Evolutionary conservation across 352 stramenopile genomes (phyloP), one percentile per base, ranked within the genome.

Genomic region (Globisporangium nunn): DNA sequence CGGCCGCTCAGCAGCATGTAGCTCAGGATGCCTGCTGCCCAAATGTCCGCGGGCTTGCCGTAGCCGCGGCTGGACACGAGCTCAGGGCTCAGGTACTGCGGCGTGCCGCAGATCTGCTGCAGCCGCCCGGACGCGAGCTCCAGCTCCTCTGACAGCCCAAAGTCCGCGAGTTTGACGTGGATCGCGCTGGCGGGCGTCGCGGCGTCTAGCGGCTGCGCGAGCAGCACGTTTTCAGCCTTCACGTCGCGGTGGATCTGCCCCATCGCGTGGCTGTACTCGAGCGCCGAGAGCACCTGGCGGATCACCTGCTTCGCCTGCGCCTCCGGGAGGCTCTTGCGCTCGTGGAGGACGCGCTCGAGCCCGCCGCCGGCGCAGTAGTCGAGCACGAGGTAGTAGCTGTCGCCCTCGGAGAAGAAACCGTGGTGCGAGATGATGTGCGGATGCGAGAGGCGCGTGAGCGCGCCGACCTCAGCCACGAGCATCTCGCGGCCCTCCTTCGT

Each of bases 51-150:
- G 52, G 97, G 88, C 33, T 84, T 91, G 58, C 88, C 91, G 62
- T 98, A 98, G 11, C 81, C 69, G 11, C 86, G 76, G 0, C 92
- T 87, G 49, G 91, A 86, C 10, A 98, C 75, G 68, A 98, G 96
- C 74, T 99, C 96, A 0, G 96, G 93, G n/a, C 94, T 97, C 39
- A 98, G 76, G 72, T 98, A 98, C 49, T 97, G 93, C 6, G 95
- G 95, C 39, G 96, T 99, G 47, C 96, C 96, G 68, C 96, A 99
- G 62, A 97, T 81, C 30, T 93, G 93, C 30, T 87, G 87, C 15
- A 98, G 82, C 48, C 76, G 79, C 7, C 73, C 83, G 75, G 92
- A 89, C 17, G 81, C 85, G 49, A 94, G 81, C 53, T 97, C 81
- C 30, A 97, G 80, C 66, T 97, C 76, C 62, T 81, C 94, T n/a